Base-by-base conservation (phyloP, 2,329 filamentous ascomycete species). In the Xylariales sp. region DNA sequence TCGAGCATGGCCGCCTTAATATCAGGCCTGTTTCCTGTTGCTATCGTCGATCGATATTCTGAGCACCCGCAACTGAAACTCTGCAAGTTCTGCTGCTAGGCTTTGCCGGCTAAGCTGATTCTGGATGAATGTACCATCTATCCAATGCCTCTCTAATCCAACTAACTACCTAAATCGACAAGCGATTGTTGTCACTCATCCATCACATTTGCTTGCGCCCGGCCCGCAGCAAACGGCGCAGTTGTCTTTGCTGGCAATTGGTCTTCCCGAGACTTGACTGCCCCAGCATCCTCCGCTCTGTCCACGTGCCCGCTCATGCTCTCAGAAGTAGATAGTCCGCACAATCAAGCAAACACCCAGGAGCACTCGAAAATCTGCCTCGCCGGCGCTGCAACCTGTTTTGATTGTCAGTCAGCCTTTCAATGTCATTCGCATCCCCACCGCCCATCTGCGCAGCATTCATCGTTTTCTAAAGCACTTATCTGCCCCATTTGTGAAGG, bases 1-100 rank as follows among this genome's bases (percentile, higher is more conserved):
- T 19, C 22, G 33, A 31, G 19, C 16, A 24, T 38, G 40, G 40
- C 32, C 32, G 40, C 33, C 33, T 43, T 32, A 27, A 25, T 29
- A 34, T 18, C 9, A 34, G 15, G 32, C n/a, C 18, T 28, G 25
- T 40, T 28, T 32, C 19, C 38, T 31, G 18, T 16, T 12, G 10
- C 18, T 18, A 18, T 19, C 16, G n/a, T n/a, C n/a, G n/a, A n/a
- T n/a, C n/a, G n/a, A n/a, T n/a, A n/a, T n/a, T n/a, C n/a, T n/a
- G n/a, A n/a, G n/a, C n/a, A n/a, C n/a, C n/a, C n/a, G n/a, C n/a
- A n/a, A n/a, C n/a, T n/a, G n/a, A n/a, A n/a, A n/a, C n/a, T n/a
- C n/a, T n/a, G n/a, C n/a, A n/a, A n/a, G n/a, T n/a, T n/a, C n/a
- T n/a, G n/a, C n/a, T n/a, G n/a, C n/a, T n/a, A n/a, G n/a, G n/a